Conservation (phyloP, 768 basidiomycete species). For the Hygrocybe punicea region DNA sequence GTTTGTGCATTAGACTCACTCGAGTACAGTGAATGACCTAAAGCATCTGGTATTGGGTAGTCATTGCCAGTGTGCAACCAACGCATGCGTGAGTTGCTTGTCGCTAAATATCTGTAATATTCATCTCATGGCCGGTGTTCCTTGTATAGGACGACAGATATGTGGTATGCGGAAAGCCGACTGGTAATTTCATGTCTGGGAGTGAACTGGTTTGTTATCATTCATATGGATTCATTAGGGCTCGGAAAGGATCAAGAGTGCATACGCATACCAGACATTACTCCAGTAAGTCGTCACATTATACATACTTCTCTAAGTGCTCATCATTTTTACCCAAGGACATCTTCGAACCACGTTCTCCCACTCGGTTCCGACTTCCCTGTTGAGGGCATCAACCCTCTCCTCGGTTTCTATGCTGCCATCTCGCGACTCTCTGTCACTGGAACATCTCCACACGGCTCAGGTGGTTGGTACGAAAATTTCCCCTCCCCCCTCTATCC, state of each 20-base stretch:
- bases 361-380: conserved; percentile 94
- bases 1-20: conserved; percentile 17
- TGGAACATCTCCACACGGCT: conserved; percentile 80
- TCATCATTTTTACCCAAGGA: conserved; percentile 29
- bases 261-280: conserved; percentile 85
- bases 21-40: not conserved
- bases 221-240: conserved; percentile 46
- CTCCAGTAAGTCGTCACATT: conserved; percentile 49
- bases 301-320: not conserved
- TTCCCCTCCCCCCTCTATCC: conserved; percentile 3
- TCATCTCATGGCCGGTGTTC: not conserved
- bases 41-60: conserved; percentile 35
- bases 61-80: conserved; percentile 90
- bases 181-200: conserved; percentile 43
- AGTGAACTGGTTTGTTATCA: not conserved
- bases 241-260: conserved; percentile 73
- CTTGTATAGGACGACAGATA: conserved; percentile 70
- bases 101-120: not conserved
- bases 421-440: conserved; percentile 64
- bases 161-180: conserved; percentile 86
- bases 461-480: conserved; percentile 68
- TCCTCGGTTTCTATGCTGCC: conserved; percentile 88
- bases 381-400: conserved; percentile 84
- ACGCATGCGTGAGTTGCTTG: conserved; percentile 70
- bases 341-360: conserved; percentile 52